Evolutionary conservation across 2,329 filamentous ascomycete species (phyloP), one percentile per base, ranked within the genome.

Genomic region (Chaetothyriales sp.): DNA sequence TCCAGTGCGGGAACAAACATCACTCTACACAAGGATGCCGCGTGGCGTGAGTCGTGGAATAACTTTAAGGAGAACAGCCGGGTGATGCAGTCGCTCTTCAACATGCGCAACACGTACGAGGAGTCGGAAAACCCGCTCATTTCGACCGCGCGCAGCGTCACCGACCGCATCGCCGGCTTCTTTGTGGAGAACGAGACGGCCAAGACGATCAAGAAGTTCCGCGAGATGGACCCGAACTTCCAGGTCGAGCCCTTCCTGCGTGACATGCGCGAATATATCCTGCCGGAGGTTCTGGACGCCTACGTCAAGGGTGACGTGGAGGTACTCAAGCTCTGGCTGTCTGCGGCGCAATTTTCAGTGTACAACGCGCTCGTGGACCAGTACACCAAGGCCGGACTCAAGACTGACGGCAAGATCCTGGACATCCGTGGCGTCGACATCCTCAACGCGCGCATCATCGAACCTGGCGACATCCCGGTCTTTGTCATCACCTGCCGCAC

Each of bases 151-250:
- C 84, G 92, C 64, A 88, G 86, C 66, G 95, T 98, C 60, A 90
- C 89, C 28, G 92, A 98, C 67, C 80, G 84, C 52, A 81, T 98
- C 42, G 87, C 85, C 46, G 88, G 92, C 25, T 98, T 95, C 72
- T 98, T 98, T 59, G 92, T 92, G 55, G 92, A 98, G 68, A 98
- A 96, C 67, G 92, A 98, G 72, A 95, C 88, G 0, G 92, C 92
- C 26, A 84, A 83, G 77, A 92, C 98, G 36, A 94, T 96, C 72
- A 96, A 95, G 73, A 94, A 90, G 68, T 94, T 98, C 75, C 83
- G 90, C 46, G 79, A 89, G 61, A 95, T 96, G 80, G 92, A 98
- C 61, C 90, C 92, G 4, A 78, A 76, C 58, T 98, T 98, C 75
- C 87, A 95, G 65, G 78, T 95, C 60, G 92, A 98, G 68, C 85